Evolutionary conservation across 2,329 filamentous ascomycete species (phyloP), one percentile per base, ranked within the genome.

Genomic region (Xylariaceae sp.): DNA sequence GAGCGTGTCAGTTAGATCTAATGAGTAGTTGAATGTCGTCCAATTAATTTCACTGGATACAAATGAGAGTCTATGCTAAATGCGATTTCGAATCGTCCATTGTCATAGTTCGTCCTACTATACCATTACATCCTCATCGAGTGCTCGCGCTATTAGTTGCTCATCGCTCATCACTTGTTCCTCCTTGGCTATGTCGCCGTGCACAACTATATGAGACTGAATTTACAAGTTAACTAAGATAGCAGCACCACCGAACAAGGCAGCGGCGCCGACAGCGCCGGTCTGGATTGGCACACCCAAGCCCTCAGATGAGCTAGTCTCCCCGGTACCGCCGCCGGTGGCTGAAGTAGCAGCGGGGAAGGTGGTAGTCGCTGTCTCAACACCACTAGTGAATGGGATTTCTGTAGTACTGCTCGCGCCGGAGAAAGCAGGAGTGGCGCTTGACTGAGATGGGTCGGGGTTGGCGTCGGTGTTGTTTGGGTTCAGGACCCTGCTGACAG

Each of bases 351-450:
- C 71, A 3, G 71, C 65, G 3, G 71, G 68, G 34, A 48, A 66
- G 57, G 52, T 71, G 2, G 59, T 69, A n/a, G 73, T 77, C 0
- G 79, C 69, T 1, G 71, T 69, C 1, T 76, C 63, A 34, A 83
- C 69, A 28, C 76, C 77, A 17, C 74, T 78, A 1, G 83, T 86
- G 66, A 81, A 85, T 0, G 83, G 81, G 5, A 74, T 64, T 13
- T 69, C 70, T 9, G 72, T 72, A 22, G 67, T 78, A 7, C 75
- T 72, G 6, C 72, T 74, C 5, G 80, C 83, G 50, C 75, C 75
- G 19, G 70, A 69, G 69, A 81, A 88, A 1, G 77, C 83, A 5
- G 78, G 74, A 0, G 71, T 63, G 36, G 80, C 77, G 1, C 75
- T 74, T 0, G 71, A 65, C 14, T 73, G 71, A 14, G 69, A 63